Base-by-base conservation (phyloP, 2,329 filamentous ascomycete genomes). In the Trichoderma pleuroti region DNA sequence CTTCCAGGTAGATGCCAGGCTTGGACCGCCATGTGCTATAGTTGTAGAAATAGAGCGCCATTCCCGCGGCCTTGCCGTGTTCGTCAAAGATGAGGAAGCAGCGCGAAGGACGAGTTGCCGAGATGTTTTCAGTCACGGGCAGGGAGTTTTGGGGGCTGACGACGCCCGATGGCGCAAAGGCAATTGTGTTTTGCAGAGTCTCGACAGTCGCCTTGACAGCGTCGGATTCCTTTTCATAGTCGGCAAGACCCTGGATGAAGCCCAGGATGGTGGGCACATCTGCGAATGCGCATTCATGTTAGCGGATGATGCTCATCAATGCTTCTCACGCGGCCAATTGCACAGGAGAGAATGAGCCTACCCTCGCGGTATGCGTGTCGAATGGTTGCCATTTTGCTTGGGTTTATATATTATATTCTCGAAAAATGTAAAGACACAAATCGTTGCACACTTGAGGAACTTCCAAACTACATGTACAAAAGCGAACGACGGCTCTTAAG, bases 41-140 rank as follows among this genome's bases (percentile, higher is more conserved):
- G 82, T 95, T 98, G 85, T 95, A 94, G 81, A 97, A 98, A 83
- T 94, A 98, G 52, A 98, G 82, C 1, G 94, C 94, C 87, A 98
- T 93, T 61, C 92, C 93, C 0, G 89, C 92, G 0, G 80, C 80
- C 49, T 82, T 78, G 12, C 83, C 80, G 7, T 82, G 80, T 12
- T 84, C 81, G 26, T 86, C 81, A 74, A 85, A 85, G 68, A 95
- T 82, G 11, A 97, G 82, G 39, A 97, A 85, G 63, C 93, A 95
- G 72, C 93, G 92, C 21, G 94, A 92, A 34, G 91, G 93, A n/a
- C 83, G 84, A 5, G 80, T 76, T 2, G 87, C 80, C 0, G 86
- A 84, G 64, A 87, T 90, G 8, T 86, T 80, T 74, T 88, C 88
- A 16, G 85, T 86, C 67, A 82, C 77, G 32, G 84, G 84, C 18